Percentiles rank a stretch among this genome's conserved stretches.
phyloP scores from a whole-genome alignment of 345 rosid species.

The Populus simonii region DNA sequence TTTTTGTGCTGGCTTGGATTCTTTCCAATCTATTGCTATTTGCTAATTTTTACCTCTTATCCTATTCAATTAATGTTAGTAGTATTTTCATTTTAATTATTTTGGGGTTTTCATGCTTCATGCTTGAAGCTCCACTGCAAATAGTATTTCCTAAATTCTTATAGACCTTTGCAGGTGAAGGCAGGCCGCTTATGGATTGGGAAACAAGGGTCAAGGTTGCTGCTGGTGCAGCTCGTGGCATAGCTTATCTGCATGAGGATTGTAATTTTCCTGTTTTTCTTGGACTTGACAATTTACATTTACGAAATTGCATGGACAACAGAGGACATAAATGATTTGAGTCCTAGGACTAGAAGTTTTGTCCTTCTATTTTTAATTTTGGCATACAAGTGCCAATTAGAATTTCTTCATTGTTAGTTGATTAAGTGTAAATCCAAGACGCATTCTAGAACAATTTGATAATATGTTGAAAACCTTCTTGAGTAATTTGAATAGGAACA shows the following conservation, averaged over 20 bases:
- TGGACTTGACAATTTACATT: background rate
- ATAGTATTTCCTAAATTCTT: constrained; percentile 3
- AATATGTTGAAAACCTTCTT: constrained; percentile 8
- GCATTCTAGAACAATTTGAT: background rate
- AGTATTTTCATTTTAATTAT: background rate
- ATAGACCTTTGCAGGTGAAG: constrained; percentile 47
- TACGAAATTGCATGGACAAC: background rate
- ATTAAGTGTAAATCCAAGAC: background rate
- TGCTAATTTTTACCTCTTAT: background rate
- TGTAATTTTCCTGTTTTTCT: constrained; percentile 51
- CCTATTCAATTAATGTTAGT: background rate
- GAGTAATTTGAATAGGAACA: background rate
- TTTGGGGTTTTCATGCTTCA: background rate
- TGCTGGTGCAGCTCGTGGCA: constrained; percentile 98
- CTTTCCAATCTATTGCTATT: background rate
- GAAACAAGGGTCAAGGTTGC: constrained; percentile 73
- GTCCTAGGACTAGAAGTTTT: background rate
- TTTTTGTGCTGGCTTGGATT: background rate
- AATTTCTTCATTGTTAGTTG: background rate
- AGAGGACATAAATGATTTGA: background rate
- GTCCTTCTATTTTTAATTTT: background rate
- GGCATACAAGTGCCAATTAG: background rate
- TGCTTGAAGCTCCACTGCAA: constrained; percentile 5
- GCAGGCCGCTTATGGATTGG: constrained; percentile 86
- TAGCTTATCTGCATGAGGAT: constrained; percentile 97